Conservation (phyloP, 257 asterid species). For the Echium plantagineum region DNA sequence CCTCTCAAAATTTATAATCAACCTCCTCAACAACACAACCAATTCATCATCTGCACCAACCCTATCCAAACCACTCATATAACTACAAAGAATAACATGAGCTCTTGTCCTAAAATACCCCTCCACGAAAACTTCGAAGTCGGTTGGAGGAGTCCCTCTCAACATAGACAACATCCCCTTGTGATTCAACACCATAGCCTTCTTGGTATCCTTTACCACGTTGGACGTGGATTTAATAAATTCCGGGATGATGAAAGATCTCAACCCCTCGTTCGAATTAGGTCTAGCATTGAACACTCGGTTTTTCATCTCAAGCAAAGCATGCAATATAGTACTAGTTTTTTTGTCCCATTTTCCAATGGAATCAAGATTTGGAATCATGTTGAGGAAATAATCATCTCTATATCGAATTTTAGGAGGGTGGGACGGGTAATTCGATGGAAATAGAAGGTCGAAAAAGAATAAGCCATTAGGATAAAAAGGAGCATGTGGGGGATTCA, state of each 20-base stretch:
- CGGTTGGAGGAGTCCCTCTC: slow-evolving; percentile 17
- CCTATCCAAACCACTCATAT: slow-evolving; percentile 14
- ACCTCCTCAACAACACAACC: slow-evolving; percentile 14
- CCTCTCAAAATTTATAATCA: slow-evolving; percentile 19
- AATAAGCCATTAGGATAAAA: too few relatives aligned
- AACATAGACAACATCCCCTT: slow-evolving; percentile 16
- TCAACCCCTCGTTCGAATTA: neutral
- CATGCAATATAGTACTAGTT: too few relatives aligned
- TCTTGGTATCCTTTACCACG: neutral
- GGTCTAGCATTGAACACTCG: too few relatives aligned
- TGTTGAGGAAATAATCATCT: too few relatives aligned
- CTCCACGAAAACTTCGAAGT: slow-evolving; percentile 20
- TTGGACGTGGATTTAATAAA: neutral
- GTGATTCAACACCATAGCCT: slow-evolving; percentile 11
- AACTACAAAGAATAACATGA: slow-evolving; percentile 20
- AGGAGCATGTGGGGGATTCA: too few relatives aligned
- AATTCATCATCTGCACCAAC: slow-evolving; percentile 1
- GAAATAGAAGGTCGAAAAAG: too few relatives aligned
- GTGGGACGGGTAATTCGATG: too few relatives aligned
- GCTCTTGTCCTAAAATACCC: slow-evolving; percentile 32
- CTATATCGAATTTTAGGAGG: too few relatives aligned
- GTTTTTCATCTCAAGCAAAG: too few relatives aligned
- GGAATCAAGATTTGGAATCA: too few relatives aligned
- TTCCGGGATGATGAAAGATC: neutral
- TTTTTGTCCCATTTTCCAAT: too few relatives aligned